phyloP scores from a whole-genome alignment of 2,329 filamentous ascomycete species.

The Diaporthe amygdali region DNA sequence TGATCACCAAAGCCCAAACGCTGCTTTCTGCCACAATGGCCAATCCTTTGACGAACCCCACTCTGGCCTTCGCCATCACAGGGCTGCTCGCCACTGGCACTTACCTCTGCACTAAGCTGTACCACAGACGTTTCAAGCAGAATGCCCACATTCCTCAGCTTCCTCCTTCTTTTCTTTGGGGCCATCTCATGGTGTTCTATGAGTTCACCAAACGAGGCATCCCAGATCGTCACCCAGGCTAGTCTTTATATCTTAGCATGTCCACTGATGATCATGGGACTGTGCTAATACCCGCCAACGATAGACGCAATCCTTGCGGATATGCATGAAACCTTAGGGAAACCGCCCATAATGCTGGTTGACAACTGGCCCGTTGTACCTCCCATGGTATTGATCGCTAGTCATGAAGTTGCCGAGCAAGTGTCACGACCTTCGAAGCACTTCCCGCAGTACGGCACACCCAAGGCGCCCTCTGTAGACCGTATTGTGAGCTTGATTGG shows the following conservation, averaged over 20 bases:
- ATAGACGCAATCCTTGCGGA: slow-evolving; percentile 31
- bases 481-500: slow-evolving; percentile 32
- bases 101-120: neutral
- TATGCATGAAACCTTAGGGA: slow-evolving; percentile 36
- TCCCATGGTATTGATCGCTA: slow-evolving; percentile 38
- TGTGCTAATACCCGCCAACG: neutral
- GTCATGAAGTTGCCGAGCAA: slow-evolving; percentile 43
- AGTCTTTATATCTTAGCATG: neutral
- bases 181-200: neutral
- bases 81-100: neutral
- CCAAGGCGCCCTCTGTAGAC: slow-evolving; percentile 36
- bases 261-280: neutral
- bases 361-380: slow-evolving; percentile 39
- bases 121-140: neutral
- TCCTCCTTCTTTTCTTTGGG: neutral
- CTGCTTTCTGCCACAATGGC: neutral
- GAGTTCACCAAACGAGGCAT: neutral
- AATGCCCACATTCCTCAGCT: neutral
- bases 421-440: slow-evolving; percentile 36
- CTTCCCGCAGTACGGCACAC: slow-evolving; percentile 37
- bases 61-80: neutral
- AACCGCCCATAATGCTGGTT: slow-evolving; percentile 39
- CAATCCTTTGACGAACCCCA: neutral
- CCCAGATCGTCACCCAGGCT: neutral
- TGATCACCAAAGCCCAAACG: neutral